phyloP scores from a whole-genome alignment of 768 basidiomycete species.

The Auricularia heimuer region DNA sequence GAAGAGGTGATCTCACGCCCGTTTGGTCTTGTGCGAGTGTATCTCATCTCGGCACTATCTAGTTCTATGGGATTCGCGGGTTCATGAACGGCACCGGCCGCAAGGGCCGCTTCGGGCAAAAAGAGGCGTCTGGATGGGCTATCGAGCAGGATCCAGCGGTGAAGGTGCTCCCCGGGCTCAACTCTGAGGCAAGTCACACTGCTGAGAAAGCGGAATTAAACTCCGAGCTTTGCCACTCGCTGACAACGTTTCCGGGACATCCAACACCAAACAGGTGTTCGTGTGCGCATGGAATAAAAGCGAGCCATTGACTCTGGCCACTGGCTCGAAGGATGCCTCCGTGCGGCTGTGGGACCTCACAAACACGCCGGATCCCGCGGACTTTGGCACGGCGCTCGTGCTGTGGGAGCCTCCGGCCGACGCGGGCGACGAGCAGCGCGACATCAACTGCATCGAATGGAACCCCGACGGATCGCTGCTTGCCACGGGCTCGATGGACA shows the following conservation, averaged over 20 bases:
- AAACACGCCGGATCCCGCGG: not conserved
- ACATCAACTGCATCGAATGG: slow-evolving; percentile 74
- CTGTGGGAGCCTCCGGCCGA: slow-evolving; percentile 36
- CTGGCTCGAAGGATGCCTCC: slow-evolving; percentile 71
- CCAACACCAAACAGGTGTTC: slow-evolving; percentile 45
- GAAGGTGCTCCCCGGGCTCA: not conserved
- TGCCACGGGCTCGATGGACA: slow-evolving; percentile 72
- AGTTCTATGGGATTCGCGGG: not conserved
- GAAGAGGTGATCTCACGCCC: not conserved
- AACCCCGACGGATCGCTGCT: slow-evolving; percentile 61
- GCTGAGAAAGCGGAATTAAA: not conserved
- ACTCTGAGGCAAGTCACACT: not conserved
- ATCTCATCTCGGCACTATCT: not conserved
- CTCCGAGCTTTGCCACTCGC: not conserved
- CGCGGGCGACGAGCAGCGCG: slow-evolving; percentile 29
- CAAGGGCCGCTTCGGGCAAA: not conserved
- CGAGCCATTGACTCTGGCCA: slow-evolving; percentile 48
- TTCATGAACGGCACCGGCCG: not conserved
- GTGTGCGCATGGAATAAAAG: slow-evolving; percentile 73
- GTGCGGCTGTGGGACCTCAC: slow-evolving; percentile 57
- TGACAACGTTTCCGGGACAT: not conserved
- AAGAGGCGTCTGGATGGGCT: not conserved
- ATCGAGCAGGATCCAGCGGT: not conserved
- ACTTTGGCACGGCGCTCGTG: slow-evolving; percentile 15
- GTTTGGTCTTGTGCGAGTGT: not conserved